Percentiles rank a stretch among this genome's conserved stretches.
phyloP scores from a whole-genome alignment of 257 asterid species.

The Catharanthus roseus region DNA sequence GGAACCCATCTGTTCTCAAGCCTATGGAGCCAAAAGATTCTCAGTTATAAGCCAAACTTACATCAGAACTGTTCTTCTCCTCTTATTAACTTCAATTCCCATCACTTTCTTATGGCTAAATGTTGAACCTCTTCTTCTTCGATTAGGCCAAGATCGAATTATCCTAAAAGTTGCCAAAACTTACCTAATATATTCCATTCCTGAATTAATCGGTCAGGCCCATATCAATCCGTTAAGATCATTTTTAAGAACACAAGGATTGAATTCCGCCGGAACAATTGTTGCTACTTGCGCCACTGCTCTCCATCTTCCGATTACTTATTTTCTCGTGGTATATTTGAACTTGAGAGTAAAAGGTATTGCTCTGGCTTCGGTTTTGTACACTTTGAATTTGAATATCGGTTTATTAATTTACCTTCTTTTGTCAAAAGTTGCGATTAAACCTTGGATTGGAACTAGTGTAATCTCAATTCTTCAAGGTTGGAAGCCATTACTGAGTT shows the following conservation, averaged over 20 bases:
- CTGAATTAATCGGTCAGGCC: conserved; percentile 57
- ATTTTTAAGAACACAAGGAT: conserved; percentile 55
- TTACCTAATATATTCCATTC: conserved; percentile 54
- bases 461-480: conserved; percentile 42
- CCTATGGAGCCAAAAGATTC: conserved; percentile 67
- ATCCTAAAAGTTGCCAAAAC: conserved; percentile 49
- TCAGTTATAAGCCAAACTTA: conserved; percentile 56
- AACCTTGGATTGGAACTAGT: conserved; percentile 59
- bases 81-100: conserved; percentile 53
- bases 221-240: conserved; percentile 55
- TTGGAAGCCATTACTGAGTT: conserved; percentile 53
- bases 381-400: conserved; percentile 51
- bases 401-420: conserved; percentile 49
- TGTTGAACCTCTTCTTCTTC: conserved; percentile 44
- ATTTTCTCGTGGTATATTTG: conserved; percentile 48
- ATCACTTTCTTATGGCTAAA: conserved; percentile 59
- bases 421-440: conserved; percentile 48
- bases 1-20: conserved; percentile 89
- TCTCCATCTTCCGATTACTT: conserved; percentile 58
- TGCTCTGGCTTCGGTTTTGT: conserved; percentile 57
- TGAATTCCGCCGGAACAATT: conserved; percentile 53
- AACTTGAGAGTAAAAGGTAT: conserved; percentile 52
- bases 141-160: conserved; percentile 55
- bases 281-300: conserved; percentile 51
- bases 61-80: conserved; percentile 57